Percentiles rank a stretch among this genome's conserved stretches.
Evolutionary conservation across 2,329 filamentous ascomycete species (phyloP).

Genomic region (Trichoderma lentiforme): DNA sequence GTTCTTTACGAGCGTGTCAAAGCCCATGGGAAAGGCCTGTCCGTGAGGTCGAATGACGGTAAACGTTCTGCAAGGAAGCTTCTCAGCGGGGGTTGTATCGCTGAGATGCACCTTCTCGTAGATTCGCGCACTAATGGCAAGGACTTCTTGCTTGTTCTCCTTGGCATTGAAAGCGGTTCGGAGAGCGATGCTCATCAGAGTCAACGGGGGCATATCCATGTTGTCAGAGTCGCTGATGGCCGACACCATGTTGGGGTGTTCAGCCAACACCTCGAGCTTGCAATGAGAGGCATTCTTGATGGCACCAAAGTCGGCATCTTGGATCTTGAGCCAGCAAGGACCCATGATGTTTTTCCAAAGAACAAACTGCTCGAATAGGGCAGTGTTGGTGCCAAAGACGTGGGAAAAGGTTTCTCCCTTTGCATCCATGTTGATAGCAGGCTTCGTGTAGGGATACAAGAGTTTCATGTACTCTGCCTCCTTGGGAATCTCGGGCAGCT

Average conservation of each 20-base stretch:
- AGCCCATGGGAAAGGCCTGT: constrained; percentile 76
- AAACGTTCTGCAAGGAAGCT: constrained; percentile 84
- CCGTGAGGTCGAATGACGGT: constrained; percentile 83
- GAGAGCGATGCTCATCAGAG: constrained; percentile 91
- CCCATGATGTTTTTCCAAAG: constrained; percentile 99
- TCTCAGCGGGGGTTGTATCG: constrained; percentile 84
- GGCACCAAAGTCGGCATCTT: constrained; percentile 76
- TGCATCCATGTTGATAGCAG: constrained; percentile 64
- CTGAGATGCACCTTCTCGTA: constrained; percentile 87
- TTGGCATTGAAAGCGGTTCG: constrained; percentile 85
- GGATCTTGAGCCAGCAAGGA: constrained; percentile 92
- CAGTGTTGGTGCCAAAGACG: constrained; percentile 89
- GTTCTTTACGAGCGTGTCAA: constrained; percentile 70
- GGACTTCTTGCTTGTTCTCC: constrained; percentile 93
- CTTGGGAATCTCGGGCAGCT: constrained; percentile 79
- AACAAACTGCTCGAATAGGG: constrained; percentile 96
- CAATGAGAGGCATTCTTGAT: constrained; percentile 95
- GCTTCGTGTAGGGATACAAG: constrained; percentile 90
- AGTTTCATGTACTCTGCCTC: constrained; percentile 91
- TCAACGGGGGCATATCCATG: constrained; percentile 79
- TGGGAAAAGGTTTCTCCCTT: constrained; percentile 88
- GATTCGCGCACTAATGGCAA: constrained; percentile 85
- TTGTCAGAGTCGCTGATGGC: constrained; percentile 74
- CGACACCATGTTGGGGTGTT: constrained; percentile 72
- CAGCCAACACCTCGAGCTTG: constrained; percentile 84